Percentiles rank a stretch among this genome's conserved stretches.
phyloP scores from a whole-genome alignment of 495 filamentous ascomycete genomes.

The Penicillium mononematosum region DNA sequence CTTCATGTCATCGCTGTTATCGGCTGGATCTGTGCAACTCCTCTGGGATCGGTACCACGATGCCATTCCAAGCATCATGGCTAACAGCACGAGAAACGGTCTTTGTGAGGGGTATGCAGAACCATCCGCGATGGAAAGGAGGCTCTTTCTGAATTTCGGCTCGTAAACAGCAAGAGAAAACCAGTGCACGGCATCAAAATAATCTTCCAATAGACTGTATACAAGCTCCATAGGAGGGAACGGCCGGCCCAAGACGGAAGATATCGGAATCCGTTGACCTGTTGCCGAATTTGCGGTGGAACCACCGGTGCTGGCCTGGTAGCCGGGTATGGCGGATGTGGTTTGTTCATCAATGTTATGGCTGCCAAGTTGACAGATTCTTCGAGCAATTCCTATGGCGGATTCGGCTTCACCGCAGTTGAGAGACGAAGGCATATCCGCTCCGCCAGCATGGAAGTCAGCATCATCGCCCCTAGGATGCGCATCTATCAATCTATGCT shows the following conservation, averaged over 20 bases:
- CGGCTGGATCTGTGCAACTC: neutral
- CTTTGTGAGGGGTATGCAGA: slow-evolving; percentile 26
- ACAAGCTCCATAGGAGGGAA: slow-evolving; percentile 25
- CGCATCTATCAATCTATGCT: neutral
- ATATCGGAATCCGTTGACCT: slow-evolving; percentile 19
- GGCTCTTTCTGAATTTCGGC: slow-evolving; percentile 29
- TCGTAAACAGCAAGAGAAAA: slow-evolving; percentile 35
- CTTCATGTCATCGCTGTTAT: slow-evolving; percentile 16
- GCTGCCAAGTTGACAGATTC: slow-evolving; percentile 25
- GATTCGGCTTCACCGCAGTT: slow-evolving; percentile 29
- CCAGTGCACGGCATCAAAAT: slow-evolving; percentile 39
- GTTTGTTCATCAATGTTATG: slow-evolving; percentile 27
- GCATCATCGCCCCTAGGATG: neutral
- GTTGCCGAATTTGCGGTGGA: slow-evolving; percentile 1
- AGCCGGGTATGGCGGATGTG: slow-evolving; percentile 36
- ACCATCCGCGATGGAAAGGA: slow-evolving; percentile 29
- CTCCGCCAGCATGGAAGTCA: neutral
- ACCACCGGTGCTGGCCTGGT: slow-evolving; percentile 13
- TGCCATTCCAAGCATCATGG: slow-evolving; percentile 32
- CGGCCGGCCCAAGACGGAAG: slow-evolving; percentile 20
- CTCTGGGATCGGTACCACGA: slow-evolving; percentile 36
- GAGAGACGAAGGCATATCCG: neutral
- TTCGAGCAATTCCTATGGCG: slow-evolving; percentile 28
- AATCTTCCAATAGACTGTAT: slow-evolving; percentile 27
- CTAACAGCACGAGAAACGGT: slow-evolving; percentile 29